Base-by-base conservation (phyloP, 2,329 filamentous ascomycete genomes). In the Fusarium proliferatum region DNA sequence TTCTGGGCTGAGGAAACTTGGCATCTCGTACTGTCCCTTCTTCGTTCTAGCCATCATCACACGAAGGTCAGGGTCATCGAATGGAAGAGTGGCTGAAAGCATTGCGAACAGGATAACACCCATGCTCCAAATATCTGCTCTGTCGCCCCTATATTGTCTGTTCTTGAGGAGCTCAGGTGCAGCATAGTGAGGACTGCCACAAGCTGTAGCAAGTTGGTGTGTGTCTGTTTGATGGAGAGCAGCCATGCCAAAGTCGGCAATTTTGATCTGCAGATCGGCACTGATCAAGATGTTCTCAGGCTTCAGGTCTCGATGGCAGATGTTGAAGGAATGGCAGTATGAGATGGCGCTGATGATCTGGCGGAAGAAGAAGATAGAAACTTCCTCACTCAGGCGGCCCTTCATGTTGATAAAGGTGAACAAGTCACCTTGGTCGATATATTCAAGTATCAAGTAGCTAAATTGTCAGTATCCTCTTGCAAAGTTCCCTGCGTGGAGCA, bases 161-260 rank as follows among this genome's bases (percentile, higher is more conserved):
- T 92, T 92, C 74, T 90, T 90, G 70, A 98, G 92, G 39, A 99
- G 90, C 81, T 99, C 96, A 0, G 96, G 96, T 1, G 96, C 95
- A 23, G 96, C 96, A 78, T 99, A 99, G 82, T 98, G 96, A 28
- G 96, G 96, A 72, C 96, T 98, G 26, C 96, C 96, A 78, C 96
- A 99, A 9, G 96, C 94, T 2, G 96, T 98, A 64, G 90, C 93
- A 34, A 99, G 88, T 79, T 92, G 91, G 74, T 94, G 92, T 13
- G 91, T 92, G 30, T 90, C 88, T 7, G 93, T 93, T 81, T 98
- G 96, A 72, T 92, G 90, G 46, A 98, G 86, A 7, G 96, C 96
- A 49, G 96, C 96, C 95, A 99, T 98, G 46, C 96, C 96, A 81
- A 99, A 99, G 81, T 99, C 96, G 58, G 96, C 96, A 77, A 99